phyloP scores from a whole-genome alignment of 192 early-diverging fungal species.

The Mortierella antarctica region DNA sequence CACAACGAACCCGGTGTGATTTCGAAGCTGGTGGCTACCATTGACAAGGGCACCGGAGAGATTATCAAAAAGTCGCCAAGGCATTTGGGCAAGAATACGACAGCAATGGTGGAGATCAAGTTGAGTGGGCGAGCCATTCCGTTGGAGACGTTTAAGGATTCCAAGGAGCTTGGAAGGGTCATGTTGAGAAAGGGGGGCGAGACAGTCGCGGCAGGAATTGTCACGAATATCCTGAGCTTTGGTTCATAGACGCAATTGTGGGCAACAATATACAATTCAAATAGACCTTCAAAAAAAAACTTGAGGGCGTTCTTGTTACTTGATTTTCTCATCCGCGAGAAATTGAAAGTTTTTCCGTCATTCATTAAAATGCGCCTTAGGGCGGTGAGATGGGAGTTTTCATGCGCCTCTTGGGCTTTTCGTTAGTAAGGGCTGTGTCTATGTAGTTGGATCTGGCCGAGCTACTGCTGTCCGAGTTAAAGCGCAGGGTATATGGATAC shows the following conservation, averaged over 20 bases:
- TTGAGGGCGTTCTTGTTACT: neutral
- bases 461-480: too few relatives aligned
- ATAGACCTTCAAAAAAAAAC: neutral
- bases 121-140: conserved; percentile 79
- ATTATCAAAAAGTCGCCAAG: conserved; percentile 87
- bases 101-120: conserved; percentile 87
- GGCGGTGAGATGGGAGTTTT: too few relatives aligned
- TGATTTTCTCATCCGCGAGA: too few relatives aligned
- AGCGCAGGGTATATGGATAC: too few relatives aligned
- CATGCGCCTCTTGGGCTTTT: too few relatives aligned
- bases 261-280: neutral
- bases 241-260: conserved; percentile 13
- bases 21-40: conserved; percentile 75
- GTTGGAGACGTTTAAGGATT: conserved; percentile 85
- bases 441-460: too few relatives aligned
- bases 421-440: too few relatives aligned
- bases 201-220: conserved; percentile 91
- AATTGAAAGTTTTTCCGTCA: too few relatives aligned
- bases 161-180: conserved; percentile 90
- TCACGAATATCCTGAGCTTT: conserved; percentile 59
- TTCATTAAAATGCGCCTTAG: too few relatives aligned
- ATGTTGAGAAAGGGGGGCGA: conserved; percentile 87
- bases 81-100: conserved; percentile 65
- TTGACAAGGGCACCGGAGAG: conserved; percentile 88
- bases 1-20: conserved; percentile 83